phyloP scores from a whole-genome alignment of 257 asterid genomes.

The Salvia rosmarinus region DNA sequence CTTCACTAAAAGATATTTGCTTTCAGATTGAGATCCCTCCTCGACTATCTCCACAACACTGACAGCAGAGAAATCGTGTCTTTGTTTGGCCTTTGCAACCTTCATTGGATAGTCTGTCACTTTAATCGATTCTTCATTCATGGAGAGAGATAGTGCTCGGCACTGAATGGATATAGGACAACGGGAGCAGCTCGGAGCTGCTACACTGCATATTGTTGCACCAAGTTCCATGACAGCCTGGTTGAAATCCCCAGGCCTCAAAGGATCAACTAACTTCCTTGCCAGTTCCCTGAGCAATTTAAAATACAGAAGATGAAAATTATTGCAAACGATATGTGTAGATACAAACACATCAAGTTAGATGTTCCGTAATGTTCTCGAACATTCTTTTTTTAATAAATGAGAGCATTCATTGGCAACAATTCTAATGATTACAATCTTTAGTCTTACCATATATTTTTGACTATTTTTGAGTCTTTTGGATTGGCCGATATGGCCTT shows the following conservation, averaged over 20 bases:
- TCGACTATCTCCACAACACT: slow-evolving; percentile 84
- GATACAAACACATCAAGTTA: slow-evolving; percentile 16
- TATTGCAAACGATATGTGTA: background rate
- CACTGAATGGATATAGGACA: slow-evolving; percentile 85
- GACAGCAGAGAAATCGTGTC: slow-evolving; percentile 86
- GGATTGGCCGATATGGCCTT: slow-evolving; percentile 91
- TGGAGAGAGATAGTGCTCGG: slow-evolving; percentile 66
- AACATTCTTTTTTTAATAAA: background rate
- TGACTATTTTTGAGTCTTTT: slow-evolving; percentile 61
- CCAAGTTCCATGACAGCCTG: slow-evolving; percentile 99
- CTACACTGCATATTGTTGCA: slow-evolving; percentile 74
- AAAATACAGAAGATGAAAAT: slow-evolving; percentile 22
- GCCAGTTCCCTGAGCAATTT: slow-evolving; percentile 69
- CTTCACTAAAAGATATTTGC: slow-evolving; percentile 75
- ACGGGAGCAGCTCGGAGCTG: slow-evolving; percentile 65
- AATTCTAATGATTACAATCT: slow-evolving; percentile 27
- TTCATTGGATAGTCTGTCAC: slow-evolving; percentile 86
- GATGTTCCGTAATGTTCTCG: background rate
- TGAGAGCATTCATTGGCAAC: background rate
- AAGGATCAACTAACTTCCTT: slow-evolving; percentile 77
- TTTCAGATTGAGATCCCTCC: slow-evolving; percentile 53
- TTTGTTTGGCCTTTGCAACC: slow-evolving; percentile 77
- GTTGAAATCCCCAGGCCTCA: slow-evolving; percentile 94
- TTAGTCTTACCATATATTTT: slow-evolving; percentile 74
- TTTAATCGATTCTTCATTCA: slow-evolving; percentile 51